These are phyloP conservation scores for Tetrapisispora phaffii DNA, from an alignment of 805 yeast genomes.

Conservation along the genomic window DNA sequence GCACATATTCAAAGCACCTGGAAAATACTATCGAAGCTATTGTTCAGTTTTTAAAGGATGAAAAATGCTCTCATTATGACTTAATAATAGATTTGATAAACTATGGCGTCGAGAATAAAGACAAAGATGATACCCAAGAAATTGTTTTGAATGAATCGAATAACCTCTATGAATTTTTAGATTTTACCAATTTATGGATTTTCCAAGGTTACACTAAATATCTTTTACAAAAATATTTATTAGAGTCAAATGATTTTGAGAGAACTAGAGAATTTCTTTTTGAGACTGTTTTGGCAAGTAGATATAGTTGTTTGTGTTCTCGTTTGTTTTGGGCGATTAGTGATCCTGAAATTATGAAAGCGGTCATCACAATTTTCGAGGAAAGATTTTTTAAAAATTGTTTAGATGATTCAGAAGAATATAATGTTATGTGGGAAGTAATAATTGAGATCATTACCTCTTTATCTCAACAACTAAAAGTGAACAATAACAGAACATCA, in stretches of 20 bases:
- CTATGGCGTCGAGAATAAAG: slow-evolving; percentile 8
- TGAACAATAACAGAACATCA: slow-evolving; percentile 4
- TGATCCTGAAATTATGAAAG: slow-evolving; percentile 6
- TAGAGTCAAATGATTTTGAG: background rate
- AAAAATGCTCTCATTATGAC: slow-evolving; percentile 2
- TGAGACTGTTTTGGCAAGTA: slow-evolving; percentile 14
- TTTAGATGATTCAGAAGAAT: slow-evolving; percentile 4
- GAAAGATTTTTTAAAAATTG: slow-evolving; percentile 18
- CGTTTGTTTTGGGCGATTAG: slow-evolving; percentile 19
- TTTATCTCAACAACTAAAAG: slow-evolving; percentile 16
- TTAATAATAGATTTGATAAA: slow-evolving; percentile 13
- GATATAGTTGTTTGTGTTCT: slow-evolving; percentile 21
- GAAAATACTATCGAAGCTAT: slow-evolving; percentile 10
- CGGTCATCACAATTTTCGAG: slow-evolving; percentile 17
- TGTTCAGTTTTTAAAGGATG: slow-evolving; percentile 8
- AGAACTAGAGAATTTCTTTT: slow-evolving; percentile 10
- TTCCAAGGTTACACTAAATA: slow-evolving; percentile 22
- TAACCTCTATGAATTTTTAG: slow-evolving; percentile 11
- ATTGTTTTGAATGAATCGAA: slow-evolving; percentile 6
- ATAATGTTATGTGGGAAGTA: slow-evolving; percentile 11
- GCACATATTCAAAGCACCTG: slow-evolving; percentile 12
- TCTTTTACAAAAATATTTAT: slow-evolving; percentile 5
- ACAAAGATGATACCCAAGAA: slow-evolving; percentile 6
- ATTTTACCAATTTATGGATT: slow-evolving; percentile 27
- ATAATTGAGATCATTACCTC: slow-evolving; percentile 17